These are phyloP conservation scores for Pezicula rhizophila DNA, from an alignment of 2,329 filamentous ascomycete species.

Conservation along the genomic window DNA sequence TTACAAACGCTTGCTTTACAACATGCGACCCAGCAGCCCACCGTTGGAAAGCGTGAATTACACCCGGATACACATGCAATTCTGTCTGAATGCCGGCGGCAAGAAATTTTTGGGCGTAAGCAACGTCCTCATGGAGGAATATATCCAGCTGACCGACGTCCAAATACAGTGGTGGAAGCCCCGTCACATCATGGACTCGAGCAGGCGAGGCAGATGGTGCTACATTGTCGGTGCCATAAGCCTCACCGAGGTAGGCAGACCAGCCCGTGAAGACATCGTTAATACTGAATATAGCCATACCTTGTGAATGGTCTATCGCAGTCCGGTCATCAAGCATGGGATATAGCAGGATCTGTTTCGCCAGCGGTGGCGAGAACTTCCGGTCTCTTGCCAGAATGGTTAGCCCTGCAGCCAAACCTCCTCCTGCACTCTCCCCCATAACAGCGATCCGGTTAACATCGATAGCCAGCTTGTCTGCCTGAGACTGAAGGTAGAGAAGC, in stretches of 20 bases:
- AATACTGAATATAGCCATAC: background rate
- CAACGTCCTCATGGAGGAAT: conserved; percentile 6
- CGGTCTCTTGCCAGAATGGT: conserved; percentile 32
- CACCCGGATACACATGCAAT: conserved; percentile 8
- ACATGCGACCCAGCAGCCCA: background rate
- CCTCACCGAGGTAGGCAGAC: background rate
- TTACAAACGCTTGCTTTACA: no score
- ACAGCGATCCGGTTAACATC: background rate
- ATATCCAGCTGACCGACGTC: conserved; percentile 8
- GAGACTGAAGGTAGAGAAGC: conserved; percentile 2
- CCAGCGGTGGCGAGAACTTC: conserved; percentile 12
- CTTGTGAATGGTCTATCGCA: background rate
- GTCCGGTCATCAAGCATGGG: conserved; percentile 1
- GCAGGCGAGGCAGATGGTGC: conserved; percentile 1
- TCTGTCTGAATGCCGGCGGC: conserved; percentile 2
- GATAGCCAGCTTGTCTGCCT: background rate
- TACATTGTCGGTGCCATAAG: background rate
- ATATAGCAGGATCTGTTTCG: conserved; percentile 15
- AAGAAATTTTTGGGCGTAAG: conserved; percentile 3
- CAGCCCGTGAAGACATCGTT: background rate
- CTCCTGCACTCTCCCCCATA: conserved; percentile 1
- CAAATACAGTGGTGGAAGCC: conserved; percentile 5
- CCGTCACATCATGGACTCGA: conserved; percentile 1
- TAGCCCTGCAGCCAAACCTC: conserved; percentile 1
- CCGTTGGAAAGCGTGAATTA: conserved; percentile 7